Evolutionary conservation across 306 rosid genomes (phyloP).

Genomic region (Malus domestica): DNA sequence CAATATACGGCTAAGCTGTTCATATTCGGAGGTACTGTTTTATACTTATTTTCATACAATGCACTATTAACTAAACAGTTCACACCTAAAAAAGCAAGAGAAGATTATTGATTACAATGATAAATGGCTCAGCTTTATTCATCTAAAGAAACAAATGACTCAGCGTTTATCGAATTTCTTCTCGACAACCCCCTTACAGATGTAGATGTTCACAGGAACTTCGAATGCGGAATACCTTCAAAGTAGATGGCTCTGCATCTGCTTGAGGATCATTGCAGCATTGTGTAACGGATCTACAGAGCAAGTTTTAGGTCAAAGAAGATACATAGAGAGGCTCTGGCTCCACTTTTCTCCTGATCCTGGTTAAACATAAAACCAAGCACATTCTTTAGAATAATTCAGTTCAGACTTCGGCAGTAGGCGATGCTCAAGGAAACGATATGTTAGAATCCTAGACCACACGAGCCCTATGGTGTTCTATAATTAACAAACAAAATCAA

Average conservation of each 20-base stretch:
- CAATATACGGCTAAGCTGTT: too few relatives aligned
- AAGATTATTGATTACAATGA: not conserved
- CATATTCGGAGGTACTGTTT: too few relatives aligned
- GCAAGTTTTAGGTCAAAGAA: constrained; percentile 9
- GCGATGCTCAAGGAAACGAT: not conserved
- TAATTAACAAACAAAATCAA: not conserved
- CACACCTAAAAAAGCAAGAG: not conserved
- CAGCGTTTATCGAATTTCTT: not conserved
- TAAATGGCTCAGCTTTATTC: not conserved
- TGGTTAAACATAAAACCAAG: constrained; percentile 23
- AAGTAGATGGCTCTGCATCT: not conserved
- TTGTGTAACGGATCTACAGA: not conserved
- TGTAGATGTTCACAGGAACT: not conserved
- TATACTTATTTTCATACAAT: too few relatives aligned
- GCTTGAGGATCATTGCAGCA: not conserved
- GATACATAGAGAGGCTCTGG: constrained; percentile 69
- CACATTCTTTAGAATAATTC: constrained; percentile 4
- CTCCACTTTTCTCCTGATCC: constrained; percentile 79
- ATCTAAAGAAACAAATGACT: not conserved
- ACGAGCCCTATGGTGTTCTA: not conserved
- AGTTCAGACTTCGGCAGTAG: not conserved
- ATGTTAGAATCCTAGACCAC: not conserved
- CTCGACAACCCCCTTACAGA: not conserved
- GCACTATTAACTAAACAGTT: not conserved
- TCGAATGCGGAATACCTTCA: not conserved